Percentiles rank a stretch among this genome's conserved stretches.
Conservation (phyloP, 805 yeast species). For the Pichia manshurica region DNA sequence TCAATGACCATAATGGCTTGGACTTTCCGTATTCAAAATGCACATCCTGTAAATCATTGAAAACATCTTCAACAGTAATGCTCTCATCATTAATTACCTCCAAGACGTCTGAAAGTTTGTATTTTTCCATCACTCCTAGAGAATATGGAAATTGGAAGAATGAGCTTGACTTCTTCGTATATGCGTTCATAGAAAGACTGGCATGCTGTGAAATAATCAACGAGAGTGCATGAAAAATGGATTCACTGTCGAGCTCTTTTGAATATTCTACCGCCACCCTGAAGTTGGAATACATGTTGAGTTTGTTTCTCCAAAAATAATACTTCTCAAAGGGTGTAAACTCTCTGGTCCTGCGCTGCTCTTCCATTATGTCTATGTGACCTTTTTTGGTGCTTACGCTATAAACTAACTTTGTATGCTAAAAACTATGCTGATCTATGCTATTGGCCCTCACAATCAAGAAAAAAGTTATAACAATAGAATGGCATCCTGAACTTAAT, state of each 20-base stretch:
- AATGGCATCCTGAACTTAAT: no score
- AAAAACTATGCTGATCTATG: no score
- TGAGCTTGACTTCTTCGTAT: background rate
- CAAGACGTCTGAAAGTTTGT: conserved; percentile 13
- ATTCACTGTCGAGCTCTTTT: conserved; percentile 3
- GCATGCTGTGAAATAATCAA: conserved; percentile 15
- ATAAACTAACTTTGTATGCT: no score
- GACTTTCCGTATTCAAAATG: conserved; percentile 10
- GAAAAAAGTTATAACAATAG: no score
- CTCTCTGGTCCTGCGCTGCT: conserved; percentile 1
- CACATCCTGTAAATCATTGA: conserved; percentile 9
- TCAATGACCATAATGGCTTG: conserved; percentile 19
- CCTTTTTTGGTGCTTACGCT: no score
- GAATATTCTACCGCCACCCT: conserved; percentile 12
- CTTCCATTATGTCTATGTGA: background rate
- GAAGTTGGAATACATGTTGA: conserved; percentile 14
- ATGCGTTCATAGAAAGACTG: conserved; percentile 18
- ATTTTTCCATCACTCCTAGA: conserved; percentile 8
- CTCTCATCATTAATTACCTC: conserved; percentile 7
- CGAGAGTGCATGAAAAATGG: conserved; percentile 8
- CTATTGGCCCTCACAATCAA: no score
- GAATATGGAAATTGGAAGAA: conserved; percentile 1
- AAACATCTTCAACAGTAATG: conserved; percentile 1
- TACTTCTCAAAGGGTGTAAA: conserved; percentile 14
- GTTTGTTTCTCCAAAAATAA: conserved; percentile 15